Conservation (phyloP, 148 eudicot species). For the Vaccinium darrowii region DNA sequence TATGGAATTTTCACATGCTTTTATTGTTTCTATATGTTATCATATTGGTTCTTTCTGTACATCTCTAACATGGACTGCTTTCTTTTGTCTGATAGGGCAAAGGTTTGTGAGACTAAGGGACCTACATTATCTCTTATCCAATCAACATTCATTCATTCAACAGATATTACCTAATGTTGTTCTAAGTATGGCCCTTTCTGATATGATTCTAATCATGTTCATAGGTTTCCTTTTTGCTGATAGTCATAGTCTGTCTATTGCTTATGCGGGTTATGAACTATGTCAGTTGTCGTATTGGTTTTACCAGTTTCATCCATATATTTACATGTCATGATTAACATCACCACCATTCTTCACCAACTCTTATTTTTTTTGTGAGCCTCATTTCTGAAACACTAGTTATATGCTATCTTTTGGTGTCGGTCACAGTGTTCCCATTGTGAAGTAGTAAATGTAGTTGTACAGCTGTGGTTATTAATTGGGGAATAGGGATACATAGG, state of each 20-base stretch:
- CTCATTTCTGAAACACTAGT: background rate
- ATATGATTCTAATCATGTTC: background rate
- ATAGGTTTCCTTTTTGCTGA: constrained; percentile 12
- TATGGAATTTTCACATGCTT: background rate
- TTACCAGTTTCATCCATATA: background rate
- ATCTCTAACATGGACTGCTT: constrained; percentile 6
- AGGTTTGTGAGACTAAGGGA: background rate
- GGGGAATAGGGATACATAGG: background rate
- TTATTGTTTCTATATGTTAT: background rate
- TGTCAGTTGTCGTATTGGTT: background rate
- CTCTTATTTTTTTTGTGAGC: background rate
- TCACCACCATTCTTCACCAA: background rate
- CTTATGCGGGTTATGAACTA: background rate
- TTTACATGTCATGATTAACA: background rate
- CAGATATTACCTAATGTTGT: constrained; percentile 6
- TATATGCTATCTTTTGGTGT: background rate
- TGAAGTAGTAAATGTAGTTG: background rate
- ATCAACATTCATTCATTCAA: background rate
- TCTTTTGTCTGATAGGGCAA: background rate
- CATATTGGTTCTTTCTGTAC: background rate
- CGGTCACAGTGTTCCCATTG: background rate
- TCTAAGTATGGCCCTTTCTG: background rate
- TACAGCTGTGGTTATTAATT: background rate
- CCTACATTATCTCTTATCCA: background rate
- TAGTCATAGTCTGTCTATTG: constrained; percentile 9